Conservation (phyloP, 176 grass and related monocot species). For the Sorghum bicolor region DNA sequence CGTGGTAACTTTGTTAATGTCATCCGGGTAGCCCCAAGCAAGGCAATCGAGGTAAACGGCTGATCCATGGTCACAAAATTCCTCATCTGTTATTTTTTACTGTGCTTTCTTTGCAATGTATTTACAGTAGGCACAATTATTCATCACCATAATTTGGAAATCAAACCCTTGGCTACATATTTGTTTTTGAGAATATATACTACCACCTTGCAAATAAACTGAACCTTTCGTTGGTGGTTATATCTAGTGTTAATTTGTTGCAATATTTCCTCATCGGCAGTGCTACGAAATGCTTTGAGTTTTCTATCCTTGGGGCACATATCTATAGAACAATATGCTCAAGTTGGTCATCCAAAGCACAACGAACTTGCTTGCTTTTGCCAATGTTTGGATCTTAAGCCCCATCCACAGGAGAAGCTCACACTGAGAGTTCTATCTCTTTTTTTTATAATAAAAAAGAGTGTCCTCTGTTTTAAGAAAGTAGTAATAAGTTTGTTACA, state of each 20-base stretch:
- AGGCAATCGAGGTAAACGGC: slow-evolving; percentile 80
- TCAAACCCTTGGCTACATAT: background rate
- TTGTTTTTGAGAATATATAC: background rate
- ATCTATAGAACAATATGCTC: background rate
- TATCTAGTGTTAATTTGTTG: background rate
- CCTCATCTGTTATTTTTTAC: background rate
- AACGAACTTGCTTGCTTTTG: background rate
- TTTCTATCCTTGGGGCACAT: background rate
- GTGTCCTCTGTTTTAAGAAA: background rate
- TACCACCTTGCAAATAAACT: background rate
- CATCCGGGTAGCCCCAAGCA: slow-evolving; percentile 82
- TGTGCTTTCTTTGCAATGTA: background rate
- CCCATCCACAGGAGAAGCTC: background rate
- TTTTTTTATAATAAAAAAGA: background rate
- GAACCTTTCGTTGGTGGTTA: background rate
- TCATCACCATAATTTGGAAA: background rate
- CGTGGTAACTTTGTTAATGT: slow-evolving; percentile 94
- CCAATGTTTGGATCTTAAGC: background rate
- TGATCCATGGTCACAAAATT: background rate
- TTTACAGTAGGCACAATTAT: background rate
- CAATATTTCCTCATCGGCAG: background rate
- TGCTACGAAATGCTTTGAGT: background rate
- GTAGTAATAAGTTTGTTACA: background rate
- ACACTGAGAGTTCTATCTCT: background rate
- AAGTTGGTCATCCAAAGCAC: background rate